Percentiles rank a stretch among this genome's conserved stretches.
Evolutionary conservation across 768 basidiomycete genomes (phyloP).

Genomic region (Tremella fuciformis): DNA sequence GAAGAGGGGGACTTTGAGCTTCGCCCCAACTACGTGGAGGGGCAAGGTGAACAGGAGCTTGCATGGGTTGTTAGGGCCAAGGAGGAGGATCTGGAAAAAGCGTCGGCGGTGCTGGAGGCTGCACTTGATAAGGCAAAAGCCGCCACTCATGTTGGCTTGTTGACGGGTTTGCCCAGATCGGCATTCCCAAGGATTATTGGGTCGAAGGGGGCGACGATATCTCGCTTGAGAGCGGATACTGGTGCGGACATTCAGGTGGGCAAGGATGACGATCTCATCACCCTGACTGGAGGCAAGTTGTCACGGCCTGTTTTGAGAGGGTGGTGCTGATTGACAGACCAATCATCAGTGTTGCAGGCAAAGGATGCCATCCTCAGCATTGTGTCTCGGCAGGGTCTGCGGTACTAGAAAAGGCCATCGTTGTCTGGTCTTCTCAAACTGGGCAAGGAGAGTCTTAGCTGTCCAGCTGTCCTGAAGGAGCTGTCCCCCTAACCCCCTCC

Average conservation of each 20-base stretch:
- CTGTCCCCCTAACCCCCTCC: too few species aligned
- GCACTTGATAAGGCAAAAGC: constrained; percentile 45
- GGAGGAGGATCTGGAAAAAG: constrained; percentile 75
- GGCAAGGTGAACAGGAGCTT: constrained; percentile 73
- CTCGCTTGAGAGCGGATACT: constrained; percentile 80
- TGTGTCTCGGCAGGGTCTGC: constrained; percentile 30
- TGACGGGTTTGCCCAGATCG: constrained; percentile 58
- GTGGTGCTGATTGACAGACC: constrained; percentile 29
- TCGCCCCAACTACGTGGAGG: constrained; percentile 68
- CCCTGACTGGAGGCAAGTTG: constrained; percentile 70
- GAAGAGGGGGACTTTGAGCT: constrained; percentile 66
- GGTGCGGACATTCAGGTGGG: constrained; percentile 89
- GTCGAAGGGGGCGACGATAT: constrained; percentile 77
- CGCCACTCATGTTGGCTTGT: constrained; percentile 49
- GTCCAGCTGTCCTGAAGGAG: too few species aligned
- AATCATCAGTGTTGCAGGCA: constrained; percentile 47
- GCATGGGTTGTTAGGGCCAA: constrained; percentile 80
- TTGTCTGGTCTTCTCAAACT: too few species aligned
- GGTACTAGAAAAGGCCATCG: too few species aligned
- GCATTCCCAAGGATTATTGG: constrained; percentile 93
- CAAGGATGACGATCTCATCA: constrained; percentile 80
- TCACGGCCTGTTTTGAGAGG: background rate
- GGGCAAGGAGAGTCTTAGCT: too few species aligned
- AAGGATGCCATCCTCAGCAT: constrained; percentile 50
- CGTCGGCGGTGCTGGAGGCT: constrained; percentile 56